Evolutionary conservation across 305 asterid species (phyloP), one percentile per base, ranked within the genome.

Genomic region (Solanum aculeatissimum): DNA sequence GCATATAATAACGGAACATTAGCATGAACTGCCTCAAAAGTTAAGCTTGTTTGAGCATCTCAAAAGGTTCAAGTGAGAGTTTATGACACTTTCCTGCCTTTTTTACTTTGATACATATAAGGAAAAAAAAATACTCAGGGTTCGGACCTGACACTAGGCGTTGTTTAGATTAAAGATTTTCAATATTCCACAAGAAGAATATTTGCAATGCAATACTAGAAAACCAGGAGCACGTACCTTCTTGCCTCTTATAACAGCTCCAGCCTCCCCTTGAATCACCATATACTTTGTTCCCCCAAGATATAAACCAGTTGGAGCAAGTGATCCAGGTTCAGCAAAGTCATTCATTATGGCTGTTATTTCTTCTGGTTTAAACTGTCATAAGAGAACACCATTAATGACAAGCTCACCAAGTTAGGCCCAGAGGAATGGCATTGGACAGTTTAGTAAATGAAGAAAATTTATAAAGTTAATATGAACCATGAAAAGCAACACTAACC

Each of bases 251-350:
- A 92, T 91, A 58, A 92, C 94, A 62, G 91, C 91, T 68, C 93
- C 93, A 0, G 95, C 86, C 70, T 92, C 95, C 1, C 95, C 94
- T 85, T 92, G 95, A 84, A 92, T 92, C 66, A 92, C 95, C 95
- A 92, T 91, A 71, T 92, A 92, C 80, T 92, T 92, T n/a, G 90
- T 82, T 68, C 93, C 95, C 84, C 95, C 95, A 11, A 92, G 85
- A 85, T 86, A 63, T 84, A 92, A 82, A 57, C 94, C 95, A 14
- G 95, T 92, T 18, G 95, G 95, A 80, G 94, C 95, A 80, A 92
- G 95, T 71, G 91, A 89, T 45, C 94, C 94, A 45, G 95, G 95
- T 83, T 91, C 95, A 15, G 68, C 88, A 77, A 92, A 91, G 83
- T 92, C 95, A 2, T 83, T 91, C 94, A 92, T 87, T 47, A 92